Percentiles rank a stretch among this genome's conserved stretches.
These are phyloP conservation scores for Saccharomyces mikatae DNA, from an alignment of 805 yeast genomes.

Conservation along the genomic window DNA sequence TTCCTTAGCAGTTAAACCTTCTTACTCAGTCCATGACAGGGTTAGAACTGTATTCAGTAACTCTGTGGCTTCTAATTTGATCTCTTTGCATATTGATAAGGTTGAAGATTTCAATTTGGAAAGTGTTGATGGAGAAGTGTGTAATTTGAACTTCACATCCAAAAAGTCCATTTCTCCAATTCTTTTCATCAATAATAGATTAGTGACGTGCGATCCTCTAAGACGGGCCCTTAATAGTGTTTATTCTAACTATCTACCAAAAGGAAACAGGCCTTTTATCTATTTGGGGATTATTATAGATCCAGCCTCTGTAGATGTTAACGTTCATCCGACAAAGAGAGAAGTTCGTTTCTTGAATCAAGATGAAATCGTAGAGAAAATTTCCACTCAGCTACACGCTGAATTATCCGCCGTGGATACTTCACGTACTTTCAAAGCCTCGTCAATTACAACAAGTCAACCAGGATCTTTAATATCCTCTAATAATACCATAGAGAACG, in stretches of 20 bases:
- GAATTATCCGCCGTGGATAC: constrained; percentile 51
- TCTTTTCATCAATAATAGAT: constrained; percentile 76
- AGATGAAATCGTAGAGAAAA: constrained; percentile 67
- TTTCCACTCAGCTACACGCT: constrained; percentile 44
- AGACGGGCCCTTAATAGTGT: constrained; percentile 56
- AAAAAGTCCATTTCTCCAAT: constrained; percentile 62
- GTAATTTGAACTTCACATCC: constrained; percentile 60
- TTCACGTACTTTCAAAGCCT: constrained; percentile 61
- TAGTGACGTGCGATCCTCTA: constrained; percentile 77
- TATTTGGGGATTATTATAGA: constrained; percentile 62
- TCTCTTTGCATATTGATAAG: constrained; percentile 36
- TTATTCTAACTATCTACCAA: constrained; percentile 64
- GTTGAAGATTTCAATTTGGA: constrained; percentile 43
- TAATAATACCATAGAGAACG: not conserved
- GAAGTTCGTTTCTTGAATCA: constrained; percentile 83
- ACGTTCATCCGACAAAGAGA: constrained; percentile 90
- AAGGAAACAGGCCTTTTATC: constrained; percentile 68
- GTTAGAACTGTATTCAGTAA: constrained; percentile 69
- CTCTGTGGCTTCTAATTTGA: constrained; percentile 53
- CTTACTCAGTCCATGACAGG: constrained; percentile 49
- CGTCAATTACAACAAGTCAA: constrained; percentile 39
- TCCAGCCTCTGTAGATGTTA: constrained; percentile 77
- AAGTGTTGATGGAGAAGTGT: constrained; percentile 49
- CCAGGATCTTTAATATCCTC: not conserved
- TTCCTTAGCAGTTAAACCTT: constrained; percentile 51